Base-by-base conservation (phyloP, 2,329 filamentous ascomycete genomes). In the Phaeomoniella chlamydospora region DNA sequence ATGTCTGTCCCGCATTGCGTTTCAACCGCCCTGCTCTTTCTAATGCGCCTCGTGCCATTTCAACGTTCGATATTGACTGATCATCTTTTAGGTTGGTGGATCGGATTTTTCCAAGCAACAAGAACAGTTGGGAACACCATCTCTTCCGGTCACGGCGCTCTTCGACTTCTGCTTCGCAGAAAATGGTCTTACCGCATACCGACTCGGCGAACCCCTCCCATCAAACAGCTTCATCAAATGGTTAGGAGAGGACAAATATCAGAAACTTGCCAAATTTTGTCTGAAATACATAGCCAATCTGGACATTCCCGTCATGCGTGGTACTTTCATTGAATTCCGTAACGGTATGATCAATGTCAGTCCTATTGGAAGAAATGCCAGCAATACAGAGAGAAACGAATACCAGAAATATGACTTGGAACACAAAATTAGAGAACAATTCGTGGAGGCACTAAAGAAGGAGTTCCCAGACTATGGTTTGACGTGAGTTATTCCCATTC, bases 111-210 rank as follows among this genome's bases (percentile, higher is more conserved):
- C 60, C 56, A 96, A 98, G 68, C 90, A 96, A 64, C 85, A 96
- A 62, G 90, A 96, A 62, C 88, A 96, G 65, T 74, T 96, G 42
- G 86, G 86, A 56, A 70, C 74, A 3, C 57, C 72, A 16, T 64
- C 70, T 39, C 70, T 79, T 47, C 57, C 67, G 48, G 88, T 96
- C 42, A 86, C 77, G 36, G 68, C 74, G 42, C 77, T 96, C 51
- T 98, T 98, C 68, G 90, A 98, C 68, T 98, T 84, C 66, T 90
- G 81, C 73, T 98, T 98, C 66, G 69, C 86, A 40, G 90, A 98
- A 67, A 98, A 98, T 64, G 90, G 90, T 9, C 74, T 98, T 47
- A 92, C 82, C 2, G 90, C 88, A 31, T 93, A 72, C 70, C 85
- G 86, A 53, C 64, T 87, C 52, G 90, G 88, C 50, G 61, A 77